phyloP scores from a whole-genome alignment of 2,329 filamentous ascomycete genomes.

The Aspergillus luchuensis region DNA sequence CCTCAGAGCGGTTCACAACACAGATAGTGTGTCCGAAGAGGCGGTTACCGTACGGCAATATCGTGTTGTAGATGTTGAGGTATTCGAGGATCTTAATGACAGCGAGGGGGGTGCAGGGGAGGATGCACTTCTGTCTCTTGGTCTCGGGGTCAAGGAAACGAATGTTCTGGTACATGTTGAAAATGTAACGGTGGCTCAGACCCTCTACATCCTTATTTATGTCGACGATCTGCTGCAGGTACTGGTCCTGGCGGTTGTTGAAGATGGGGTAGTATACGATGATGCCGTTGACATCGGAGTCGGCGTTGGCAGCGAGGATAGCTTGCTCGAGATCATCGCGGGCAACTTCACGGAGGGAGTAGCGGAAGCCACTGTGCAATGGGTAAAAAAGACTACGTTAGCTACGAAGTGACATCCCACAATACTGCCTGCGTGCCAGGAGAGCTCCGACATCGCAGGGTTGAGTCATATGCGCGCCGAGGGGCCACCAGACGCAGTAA shows the following conservation, averaged over 20 bases:
- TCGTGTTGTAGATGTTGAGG: slow-evolving; percentile 93
- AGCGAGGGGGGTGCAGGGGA: slow-evolving; percentile 93
- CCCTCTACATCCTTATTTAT: slow-evolving; percentile 94
- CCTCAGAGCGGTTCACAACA: slow-evolving; percentile 94
- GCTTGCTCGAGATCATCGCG: slow-evolving; percentile 89
- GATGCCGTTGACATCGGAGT: slow-evolving; percentile 77
- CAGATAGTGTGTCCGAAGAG: slow-evolving; percentile 93
- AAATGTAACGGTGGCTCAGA: slow-evolving; percentile 87
- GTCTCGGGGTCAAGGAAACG: slow-evolving; percentile 76
- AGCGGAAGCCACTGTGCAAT: slow-evolving; percentile 76
- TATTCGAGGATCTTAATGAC: slow-evolving; percentile 97
- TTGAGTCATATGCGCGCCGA: slow-evolving; percentile 2
- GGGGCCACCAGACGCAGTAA: neutral
- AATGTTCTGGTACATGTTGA: slow-evolving; percentile 99
- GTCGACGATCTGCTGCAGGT: slow-evolving; percentile 91
- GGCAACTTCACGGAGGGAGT: slow-evolving; percentile 78
- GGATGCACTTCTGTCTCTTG: slow-evolving; percentile 78
- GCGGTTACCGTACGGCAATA: slow-evolving; percentile 88
- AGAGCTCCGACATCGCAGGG: slow-evolving; percentile 20
- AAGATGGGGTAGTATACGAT: slow-evolving; percentile 99
- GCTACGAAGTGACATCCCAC: slow-evolving; percentile 18
- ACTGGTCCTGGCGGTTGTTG: slow-evolving; percentile 84
- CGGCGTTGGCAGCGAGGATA: slow-evolving; percentile 80
- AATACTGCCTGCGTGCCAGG: neutral
- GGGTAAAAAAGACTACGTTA: slow-evolving; percentile 19